Conservation (phyloP, 1,284 basidiomycete genomes). For the Ustilago shanxiensis region DNA sequence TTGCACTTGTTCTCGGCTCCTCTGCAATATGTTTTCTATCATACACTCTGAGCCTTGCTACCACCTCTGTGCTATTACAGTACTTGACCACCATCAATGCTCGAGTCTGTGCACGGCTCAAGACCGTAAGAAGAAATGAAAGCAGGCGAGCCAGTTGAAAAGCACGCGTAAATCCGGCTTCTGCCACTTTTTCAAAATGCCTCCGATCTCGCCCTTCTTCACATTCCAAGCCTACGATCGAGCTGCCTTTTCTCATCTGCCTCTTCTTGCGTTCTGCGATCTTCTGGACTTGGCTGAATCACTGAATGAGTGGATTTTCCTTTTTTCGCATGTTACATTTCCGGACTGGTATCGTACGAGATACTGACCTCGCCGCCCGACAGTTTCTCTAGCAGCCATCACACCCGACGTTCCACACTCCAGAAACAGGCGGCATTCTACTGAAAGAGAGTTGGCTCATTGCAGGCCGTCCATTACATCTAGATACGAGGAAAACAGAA, state of each 20-base stretch:
- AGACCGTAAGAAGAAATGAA: neutral
- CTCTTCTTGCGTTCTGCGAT: neutral
- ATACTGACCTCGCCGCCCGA: too few species aligned
- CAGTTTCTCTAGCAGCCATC: too few species aligned
- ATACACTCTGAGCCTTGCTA: too few species aligned
- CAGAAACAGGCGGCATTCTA: neutral
- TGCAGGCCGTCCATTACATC: slow-evolving; percentile 23
- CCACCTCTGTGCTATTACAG: too few species aligned
- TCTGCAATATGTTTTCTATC: too few species aligned
- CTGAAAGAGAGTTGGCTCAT: slow-evolving; percentile 13
- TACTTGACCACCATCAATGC: too few species aligned
- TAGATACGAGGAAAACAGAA: slow-evolving; percentile 14
- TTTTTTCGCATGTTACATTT: neutral
- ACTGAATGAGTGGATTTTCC: neutral
- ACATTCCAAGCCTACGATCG: neutral
- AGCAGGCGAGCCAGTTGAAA: neutral
- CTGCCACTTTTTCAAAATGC: neutral
- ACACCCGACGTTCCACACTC: too few species aligned
- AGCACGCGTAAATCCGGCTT: slow-evolving; percentile 16
- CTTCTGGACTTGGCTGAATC: slow-evolving; percentile 1
- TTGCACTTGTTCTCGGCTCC: too few species aligned
- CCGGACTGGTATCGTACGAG: neutral
- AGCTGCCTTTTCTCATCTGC: neutral
- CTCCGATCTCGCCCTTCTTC: slow-evolving; percentile 12
- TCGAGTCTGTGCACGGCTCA: too few species aligned